A percentile compares a stretch with the other conserved stretches of the same genome.
Conservation (phyloP, 2,329 filamentous ascomycete species). For the Botrytis fabae region DNA sequence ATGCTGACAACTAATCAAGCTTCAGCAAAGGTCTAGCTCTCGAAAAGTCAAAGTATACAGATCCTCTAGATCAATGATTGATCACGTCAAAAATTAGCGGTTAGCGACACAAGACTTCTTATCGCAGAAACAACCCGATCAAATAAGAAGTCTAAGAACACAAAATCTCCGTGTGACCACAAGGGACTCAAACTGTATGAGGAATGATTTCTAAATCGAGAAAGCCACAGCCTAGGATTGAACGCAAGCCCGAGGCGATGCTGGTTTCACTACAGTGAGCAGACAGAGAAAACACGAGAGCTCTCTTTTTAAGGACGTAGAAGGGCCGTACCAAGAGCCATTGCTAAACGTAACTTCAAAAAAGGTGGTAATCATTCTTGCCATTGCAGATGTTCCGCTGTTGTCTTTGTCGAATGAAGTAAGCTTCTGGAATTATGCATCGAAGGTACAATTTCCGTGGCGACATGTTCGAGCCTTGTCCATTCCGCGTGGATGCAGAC, state of each 20-base stretch:
- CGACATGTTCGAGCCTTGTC: constrained; percentile 3
- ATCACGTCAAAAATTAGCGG: constrained; percentile 11
- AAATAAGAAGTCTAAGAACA: background rate
- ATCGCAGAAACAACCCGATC: background rate
- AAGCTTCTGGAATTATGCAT: constrained; percentile 17
- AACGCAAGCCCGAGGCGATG: background rate
- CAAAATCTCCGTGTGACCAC: background rate
- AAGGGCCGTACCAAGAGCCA: background rate
- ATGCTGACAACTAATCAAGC: background rate
- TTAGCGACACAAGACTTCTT: background rate
- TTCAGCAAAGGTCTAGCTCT: background rate
- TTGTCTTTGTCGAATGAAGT: background rate
- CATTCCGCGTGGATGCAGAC: background rate
- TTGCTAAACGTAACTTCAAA: background rate
- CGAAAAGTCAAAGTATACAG: background rate
- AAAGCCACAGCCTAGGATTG: background rate
- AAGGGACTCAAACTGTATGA: background rate
- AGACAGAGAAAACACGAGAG: background rate
- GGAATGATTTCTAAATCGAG: background rate
- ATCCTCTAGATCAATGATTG: background rate
- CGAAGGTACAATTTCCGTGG: constrained; percentile 13
- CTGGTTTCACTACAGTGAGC: background rate
- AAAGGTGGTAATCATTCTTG: background rate
- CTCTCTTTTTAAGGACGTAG: background rate
- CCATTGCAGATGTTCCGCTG: constrained; percentile 7